These are phyloP conservation scores for Panellus pusillus DNA, from an alignment of 768 basidiomycete species.

Conservation along the genomic window DNA sequence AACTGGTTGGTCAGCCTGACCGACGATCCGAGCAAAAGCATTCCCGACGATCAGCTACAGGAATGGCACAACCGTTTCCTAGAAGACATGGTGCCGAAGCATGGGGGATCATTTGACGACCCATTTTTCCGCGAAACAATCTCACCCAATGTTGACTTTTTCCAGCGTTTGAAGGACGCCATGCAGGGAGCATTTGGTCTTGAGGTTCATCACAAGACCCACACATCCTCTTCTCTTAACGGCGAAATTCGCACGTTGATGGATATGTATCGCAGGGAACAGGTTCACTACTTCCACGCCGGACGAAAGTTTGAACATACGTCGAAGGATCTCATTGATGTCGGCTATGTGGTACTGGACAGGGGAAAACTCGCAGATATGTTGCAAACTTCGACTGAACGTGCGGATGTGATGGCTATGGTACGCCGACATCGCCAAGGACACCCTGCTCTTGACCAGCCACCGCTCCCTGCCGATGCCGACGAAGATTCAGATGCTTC, in stretches of 20 bases:
- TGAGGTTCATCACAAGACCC: conserved; percentile 7
- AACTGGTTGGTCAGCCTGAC: conserved; percentile 26
- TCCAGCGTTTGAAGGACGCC: conserved; percentile 25
- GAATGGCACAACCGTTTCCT: conserved; percentile 27
- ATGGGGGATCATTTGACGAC: conserved; percentile 24
- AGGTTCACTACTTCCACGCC: conserved; percentile 23
- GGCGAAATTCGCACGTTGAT: conserved; percentile 21
- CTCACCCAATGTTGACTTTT: conserved; percentile 25
- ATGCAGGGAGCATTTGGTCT: conserved; percentile 21
- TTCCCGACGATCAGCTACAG: conserved; percentile 23
- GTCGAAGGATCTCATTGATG: conserved; percentile 14
- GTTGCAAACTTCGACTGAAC: neutral
- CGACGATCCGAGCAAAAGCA: conserved; percentile 15
- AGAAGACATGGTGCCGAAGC: conserved; percentile 18
- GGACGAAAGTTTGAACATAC: conserved; percentile 20
- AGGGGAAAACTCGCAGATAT: neutral
- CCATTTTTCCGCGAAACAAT: conserved; percentile 22
- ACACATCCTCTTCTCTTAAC: conserved; percentile 20
- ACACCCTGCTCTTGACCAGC: too few relatives aligned
- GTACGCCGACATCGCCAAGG: too few relatives aligned
- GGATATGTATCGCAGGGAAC: conserved; percentile 14
- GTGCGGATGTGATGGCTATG: neutral
- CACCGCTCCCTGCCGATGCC: too few relatives aligned
- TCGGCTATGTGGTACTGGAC: conserved; percentile 17
- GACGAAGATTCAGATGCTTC: too few relatives aligned